A percentile compares a stretch with the other conserved stretches of the same genome.
These are phyloP conservation scores for Caloboletus firmus DNA, from an alignment of 1,284 basidiomycete species.

Conservation along the genomic window DNA sequence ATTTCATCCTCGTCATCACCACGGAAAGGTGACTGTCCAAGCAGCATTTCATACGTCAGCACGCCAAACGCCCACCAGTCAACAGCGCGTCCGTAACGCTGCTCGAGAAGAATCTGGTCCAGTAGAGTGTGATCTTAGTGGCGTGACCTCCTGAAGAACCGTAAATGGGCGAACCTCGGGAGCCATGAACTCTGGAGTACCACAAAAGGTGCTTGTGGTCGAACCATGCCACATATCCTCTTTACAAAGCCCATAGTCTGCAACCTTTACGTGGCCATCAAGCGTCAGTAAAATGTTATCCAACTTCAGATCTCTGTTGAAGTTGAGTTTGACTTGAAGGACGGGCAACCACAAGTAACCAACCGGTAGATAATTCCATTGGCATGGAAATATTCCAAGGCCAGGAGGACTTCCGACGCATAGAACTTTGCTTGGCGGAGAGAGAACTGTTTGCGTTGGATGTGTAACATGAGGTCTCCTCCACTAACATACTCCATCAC, in stretches of 20 bases:
- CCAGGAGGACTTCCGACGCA: constrained; percentile 95
- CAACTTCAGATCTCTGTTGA: constrained; percentile 87
- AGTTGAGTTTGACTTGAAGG: constrained; percentile 2
- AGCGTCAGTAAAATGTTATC: constrained; percentile 98
- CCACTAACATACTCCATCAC: constrained; percentile 95
- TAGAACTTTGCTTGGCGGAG: constrained; percentile 99
- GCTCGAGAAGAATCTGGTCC: constrained; percentile 91
- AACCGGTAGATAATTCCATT: constrained; percentile 98
- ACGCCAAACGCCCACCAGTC: constrained; percentile 99
- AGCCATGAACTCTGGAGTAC: constrained; percentile 99
- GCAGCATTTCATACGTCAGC: constrained; percentile 97
- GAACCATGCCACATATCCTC: constrained; percentile 98
- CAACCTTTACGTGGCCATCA: constrained; percentile 98
- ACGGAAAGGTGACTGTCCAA: constrained; percentile 98
- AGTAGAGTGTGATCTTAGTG: constrained; percentile 1
- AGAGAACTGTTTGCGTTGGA: constrained; percentile 92
- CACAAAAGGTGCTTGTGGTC: constrained; percentile 99
- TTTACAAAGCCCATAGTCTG: constrained; percentile 99
- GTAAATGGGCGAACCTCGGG: constrained; percentile 71
- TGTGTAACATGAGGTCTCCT: constrained; percentile 92
- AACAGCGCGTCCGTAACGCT: constrained; percentile 96
- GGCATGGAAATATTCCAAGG: constrained; percentile 97
- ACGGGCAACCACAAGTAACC: constrained; percentile 26
- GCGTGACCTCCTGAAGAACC: not conserved
- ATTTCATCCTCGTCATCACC: constrained; percentile 99